Conservation (phyloP, 129 eudicot genomes). For the Ambrosia artemisiifolia region DNA sequence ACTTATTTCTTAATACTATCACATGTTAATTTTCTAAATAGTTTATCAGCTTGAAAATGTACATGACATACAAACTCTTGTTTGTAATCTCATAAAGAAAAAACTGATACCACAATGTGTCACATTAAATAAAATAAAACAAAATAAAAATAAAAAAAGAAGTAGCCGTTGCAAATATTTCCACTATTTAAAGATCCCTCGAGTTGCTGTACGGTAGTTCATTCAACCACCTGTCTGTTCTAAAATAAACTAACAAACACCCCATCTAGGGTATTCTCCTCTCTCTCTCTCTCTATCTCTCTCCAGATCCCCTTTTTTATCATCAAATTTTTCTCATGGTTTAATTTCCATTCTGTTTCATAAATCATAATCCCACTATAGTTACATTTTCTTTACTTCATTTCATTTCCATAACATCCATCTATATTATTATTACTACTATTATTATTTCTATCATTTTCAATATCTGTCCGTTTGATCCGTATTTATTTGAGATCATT, state of each 20-base stretch:
- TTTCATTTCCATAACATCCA: not conserved
- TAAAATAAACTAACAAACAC: slow-evolving; percentile 23
- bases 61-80: too few relatives aligned
- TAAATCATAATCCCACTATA: not conserved
- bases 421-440: not conserved
- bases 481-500: slow-evolving; percentile 51
- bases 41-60: too few relatives aligned
- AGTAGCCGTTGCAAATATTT: slow-evolving; percentile 57
- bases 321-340: not conserved
- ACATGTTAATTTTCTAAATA: too few relatives aligned
- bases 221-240: slow-evolving; percentile 16
- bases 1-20: too few relatives aligned
- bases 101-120: too few relatives aligned
- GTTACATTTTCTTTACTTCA: not conserved
- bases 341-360: not conserved
- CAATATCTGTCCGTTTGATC: slow-evolving; percentile 21
- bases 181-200: slow-evolving; percentile 39
- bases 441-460: not conserved
- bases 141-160: not conserved
- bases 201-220: not conserved
- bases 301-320: slow-evolving; percentile 3
- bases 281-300: too few relatives aligned
- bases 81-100: too few relatives aligned
- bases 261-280: slow-evolving; percentile 14
- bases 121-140: not conserved